Evolutionary conservation across 192 early-diverging fungal genomes (phyloP), one percentile per base, ranked within the genome.

Genomic region (Coemansia sp.): DNA sequence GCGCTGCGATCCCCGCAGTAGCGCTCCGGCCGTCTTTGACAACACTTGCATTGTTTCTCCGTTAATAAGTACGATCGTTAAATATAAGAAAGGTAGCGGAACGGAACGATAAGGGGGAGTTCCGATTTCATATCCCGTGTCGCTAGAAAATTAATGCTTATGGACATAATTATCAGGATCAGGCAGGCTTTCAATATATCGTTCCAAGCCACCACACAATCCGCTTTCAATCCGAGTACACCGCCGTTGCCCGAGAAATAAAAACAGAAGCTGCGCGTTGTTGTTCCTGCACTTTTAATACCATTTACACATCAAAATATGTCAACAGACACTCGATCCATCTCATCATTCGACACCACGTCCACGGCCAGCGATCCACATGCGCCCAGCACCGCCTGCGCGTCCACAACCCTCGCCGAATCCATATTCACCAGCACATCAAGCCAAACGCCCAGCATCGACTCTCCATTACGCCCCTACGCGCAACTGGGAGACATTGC

Each of bases 381-480:
- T 4, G 49, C 24, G 11, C 49, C 31, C 21, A 62, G 60, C 48
- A 53, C 18, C 36, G 37, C 34, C 31, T 48, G 21, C 24, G 52
- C 52, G 5, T 62, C 60, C n/a, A 24, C 50, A 2, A 62, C 60
- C 5, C n/a, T 23, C n/a, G 50, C 48, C 47, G 48, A 23, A 28
- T 63, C 61, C 6, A 11, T 42, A 5, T 23, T 57, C 10, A 21
- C 21, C 48, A 60, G 49, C 50, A 57, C 42, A 3, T 21, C 24
- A 9, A 58, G 31, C 34, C 7, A 42, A n/a, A 7, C 14, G 17
- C 4, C 7, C 7, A 24, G n/a, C 2, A 42, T 24, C 23, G 14
- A 67, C 34, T 63, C 75, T 10, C 49, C 54, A 42, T 62, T 66
- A 7, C 55, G 58, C 3, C 56, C 56, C 11, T 53, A 46, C 26